Conservation (phyloP, 2,329 filamentous ascomycete genomes). For the Drechslerella stenobrocha region DNA sequence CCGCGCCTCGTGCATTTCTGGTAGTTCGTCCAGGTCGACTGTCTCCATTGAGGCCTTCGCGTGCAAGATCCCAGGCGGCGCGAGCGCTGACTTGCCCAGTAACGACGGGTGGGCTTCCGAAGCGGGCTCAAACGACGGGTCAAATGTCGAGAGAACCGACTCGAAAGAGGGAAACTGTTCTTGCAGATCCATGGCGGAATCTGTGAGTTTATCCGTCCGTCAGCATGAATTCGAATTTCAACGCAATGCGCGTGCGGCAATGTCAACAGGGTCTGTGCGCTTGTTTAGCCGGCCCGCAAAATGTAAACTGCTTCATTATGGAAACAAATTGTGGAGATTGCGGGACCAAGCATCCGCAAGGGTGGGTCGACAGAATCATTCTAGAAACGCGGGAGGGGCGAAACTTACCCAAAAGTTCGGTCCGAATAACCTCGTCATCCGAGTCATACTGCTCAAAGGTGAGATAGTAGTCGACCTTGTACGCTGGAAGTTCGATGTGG, state of each 20-base stretch:
- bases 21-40: slow-evolving; percentile 35
- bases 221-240: slow-evolving; percentile 21
- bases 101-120: background rate
- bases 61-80: slow-evolving; percentile 25
- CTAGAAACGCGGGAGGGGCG: slow-evolving; percentile 11
- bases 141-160: slow-evolving; percentile 38
- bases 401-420: slow-evolving; percentile 42
- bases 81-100: slow-evolving; percentile 10
- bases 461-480: slow-evolving; percentile 44
- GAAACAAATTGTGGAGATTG: slow-evolving; percentile 36
- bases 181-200: slow-evolving; percentile 40
- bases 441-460: slow-evolving; percentile 23
- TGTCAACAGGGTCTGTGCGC: slow-evolving; percentile 25
- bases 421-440: slow-evolving; percentile 39
- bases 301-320: slow-evolving; percentile 26
- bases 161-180: slow-evolving; percentile 42
- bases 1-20: slow-evolving; percentile 22
- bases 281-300: slow-evolving; percentile 35
- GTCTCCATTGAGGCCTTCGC: slow-evolving; percentile 32
- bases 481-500: slow-evolving; percentile 46
- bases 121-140: slow-evolving; percentile 31
- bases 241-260: slow-evolving; percentile 14
- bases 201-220: slow-evolving; percentile 45
- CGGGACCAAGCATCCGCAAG: slow-evolving; percentile 25
- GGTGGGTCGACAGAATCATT: slow-evolving; percentile 15